Conservation (phyloP, 768 basidiomycete genomes). For the Auriscalpium microsporum region DNA sequence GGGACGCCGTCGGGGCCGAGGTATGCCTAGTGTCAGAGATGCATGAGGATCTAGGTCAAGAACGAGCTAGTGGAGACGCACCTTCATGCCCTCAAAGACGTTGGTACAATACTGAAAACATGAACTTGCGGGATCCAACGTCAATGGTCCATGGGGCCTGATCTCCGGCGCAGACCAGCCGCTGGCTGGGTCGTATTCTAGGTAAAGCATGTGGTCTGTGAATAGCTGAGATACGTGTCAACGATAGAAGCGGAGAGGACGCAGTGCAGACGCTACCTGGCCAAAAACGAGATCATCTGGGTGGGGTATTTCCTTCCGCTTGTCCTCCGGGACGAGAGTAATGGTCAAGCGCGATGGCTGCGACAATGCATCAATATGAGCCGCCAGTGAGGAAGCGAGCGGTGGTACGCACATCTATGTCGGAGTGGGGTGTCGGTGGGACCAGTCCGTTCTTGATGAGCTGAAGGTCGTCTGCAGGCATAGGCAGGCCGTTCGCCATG, state of each 20-base stretch:
- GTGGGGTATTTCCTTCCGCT: slow-evolving; percentile 42
- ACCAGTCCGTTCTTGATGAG: slow-evolving; percentile 8
- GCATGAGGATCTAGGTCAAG: not conserved
- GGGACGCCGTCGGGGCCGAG: slow-evolving; percentile 61
- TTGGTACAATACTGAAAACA: slow-evolving; percentile 56
- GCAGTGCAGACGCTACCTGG: slow-evolving; percentile 29
- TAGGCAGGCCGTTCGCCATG: slow-evolving; percentile 6
- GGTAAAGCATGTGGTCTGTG: slow-evolving; percentile 73
- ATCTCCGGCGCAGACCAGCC: slow-evolving; percentile 73
- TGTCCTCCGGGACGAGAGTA: slow-evolving; percentile 27
- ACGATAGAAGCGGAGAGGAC: not conserved
- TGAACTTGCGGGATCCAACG: slow-evolving; percentile 46
- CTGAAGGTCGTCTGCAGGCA: slow-evolving; percentile 3
- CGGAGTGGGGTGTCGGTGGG: not conserved
- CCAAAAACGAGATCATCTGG: slow-evolving; percentile 48
- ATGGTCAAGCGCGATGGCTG: slow-evolving; percentile 52
- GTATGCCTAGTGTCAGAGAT: slow-evolving; percentile 43
- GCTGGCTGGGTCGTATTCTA: slow-evolving; percentile 47
- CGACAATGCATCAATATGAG: not conserved
- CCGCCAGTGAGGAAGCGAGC: not conserved
- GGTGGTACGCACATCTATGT: slow-evolving; percentile 10
- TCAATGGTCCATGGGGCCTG: slow-evolving; percentile 56
- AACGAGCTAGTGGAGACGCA: slow-evolving; percentile 19
- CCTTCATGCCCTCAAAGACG: slow-evolving; percentile 65
- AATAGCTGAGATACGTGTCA: slow-evolving; percentile 32